These are phyloP conservation scores for Violaceomyces palustris DNA, from an alignment of 1,284 basidiomycete species.

Conservation along the genomic window DNA sequence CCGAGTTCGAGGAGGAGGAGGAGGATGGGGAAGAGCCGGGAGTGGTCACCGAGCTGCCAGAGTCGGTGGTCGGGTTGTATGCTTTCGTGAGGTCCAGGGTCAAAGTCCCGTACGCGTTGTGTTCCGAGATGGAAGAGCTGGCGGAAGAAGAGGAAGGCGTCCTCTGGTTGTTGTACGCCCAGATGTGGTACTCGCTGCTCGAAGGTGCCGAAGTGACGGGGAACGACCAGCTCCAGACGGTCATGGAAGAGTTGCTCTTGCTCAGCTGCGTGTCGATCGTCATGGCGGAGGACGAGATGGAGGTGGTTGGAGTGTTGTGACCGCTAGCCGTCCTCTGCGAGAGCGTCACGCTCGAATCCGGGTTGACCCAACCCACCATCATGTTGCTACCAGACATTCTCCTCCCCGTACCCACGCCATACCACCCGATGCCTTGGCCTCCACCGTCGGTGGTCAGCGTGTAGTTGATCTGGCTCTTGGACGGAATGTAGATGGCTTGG, in stretches of 20 bases:
- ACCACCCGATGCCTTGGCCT: conserved; percentile 26
- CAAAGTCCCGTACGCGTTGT: conserved; percentile 21
- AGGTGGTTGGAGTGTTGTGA: conserved; percentile 57
- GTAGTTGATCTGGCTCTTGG: conserved; percentile 24
- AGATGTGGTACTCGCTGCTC: conserved; percentile 27
- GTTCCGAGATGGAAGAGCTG: conserved; percentile 12
- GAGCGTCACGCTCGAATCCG: conserved; percentile 59
- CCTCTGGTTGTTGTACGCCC: conserved; percentile 20
- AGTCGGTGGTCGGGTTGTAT: conserved; percentile 9
- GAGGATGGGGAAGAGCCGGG: neutral
- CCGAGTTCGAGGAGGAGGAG: neutral
- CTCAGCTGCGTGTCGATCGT: conserved; percentile 9
- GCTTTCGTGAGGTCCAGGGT: conserved; percentile 37
- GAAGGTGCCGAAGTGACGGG: conserved; percentile 16
- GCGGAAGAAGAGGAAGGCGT: conserved; percentile 12
- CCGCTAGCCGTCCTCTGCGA: conserved; percentile 60
- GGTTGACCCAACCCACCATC: conserved; percentile 61
- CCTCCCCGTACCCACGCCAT: conserved; percentile 20
- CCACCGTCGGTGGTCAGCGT: conserved; percentile 28
- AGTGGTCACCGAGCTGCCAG: conserved; percentile 3
- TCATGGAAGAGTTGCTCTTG: conserved; percentile 20
- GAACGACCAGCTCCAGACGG: conserved; percentile 29
- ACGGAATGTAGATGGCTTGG: conserved; percentile 20
- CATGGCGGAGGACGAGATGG: conserved; percentile 32
- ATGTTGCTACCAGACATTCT: conserved; percentile 35